Conservation (phyloP, 2,329 filamentous ascomycete genomes). For the Chaetomiaceae sp. region DNA sequence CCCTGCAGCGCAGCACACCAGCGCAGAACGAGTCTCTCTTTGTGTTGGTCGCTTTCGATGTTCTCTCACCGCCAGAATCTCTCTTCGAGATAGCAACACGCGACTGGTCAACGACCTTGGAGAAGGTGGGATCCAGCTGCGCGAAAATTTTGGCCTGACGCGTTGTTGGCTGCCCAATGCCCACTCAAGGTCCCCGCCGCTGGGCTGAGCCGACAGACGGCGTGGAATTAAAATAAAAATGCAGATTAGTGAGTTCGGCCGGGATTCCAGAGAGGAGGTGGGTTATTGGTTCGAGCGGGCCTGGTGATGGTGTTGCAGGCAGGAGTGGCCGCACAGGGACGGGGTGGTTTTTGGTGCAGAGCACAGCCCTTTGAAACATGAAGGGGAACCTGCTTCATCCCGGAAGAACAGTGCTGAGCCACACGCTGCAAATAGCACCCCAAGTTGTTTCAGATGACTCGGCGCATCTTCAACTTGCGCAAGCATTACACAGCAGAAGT, state of each 20-base stretch:
- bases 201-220: too few relatives aligned
- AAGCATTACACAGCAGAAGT: neutral
- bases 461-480: neutral
- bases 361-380: neutral
- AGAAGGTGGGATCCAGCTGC: slow-evolving; percentile 1
- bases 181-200: too few relatives aligned
- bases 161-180: neutral
- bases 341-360: too few relatives aligned
- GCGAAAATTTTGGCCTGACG: neutral
- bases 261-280: too few relatives aligned
- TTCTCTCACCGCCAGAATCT: slow-evolving; percentile 23
- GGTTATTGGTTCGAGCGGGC: too few relatives aligned
- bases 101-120: neutral
- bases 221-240: too few relatives aligned
- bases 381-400: neutral
- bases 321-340: too few relatives aligned
- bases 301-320: too few relatives aligned
- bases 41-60: slow-evolving; percentile 1
- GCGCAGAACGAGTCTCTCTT: too few relatives aligned
- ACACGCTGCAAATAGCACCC: neutral
- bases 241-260: too few relatives aligned
- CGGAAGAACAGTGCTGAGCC: neutral
- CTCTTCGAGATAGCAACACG: slow-evolving; percentile 2
- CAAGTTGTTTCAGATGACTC: neutral
- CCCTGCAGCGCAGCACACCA: too few relatives aligned